phyloP scores from a whole-genome alignment of 371 early-diverging fungal genomes.

The Entomophthora muscae region DNA sequence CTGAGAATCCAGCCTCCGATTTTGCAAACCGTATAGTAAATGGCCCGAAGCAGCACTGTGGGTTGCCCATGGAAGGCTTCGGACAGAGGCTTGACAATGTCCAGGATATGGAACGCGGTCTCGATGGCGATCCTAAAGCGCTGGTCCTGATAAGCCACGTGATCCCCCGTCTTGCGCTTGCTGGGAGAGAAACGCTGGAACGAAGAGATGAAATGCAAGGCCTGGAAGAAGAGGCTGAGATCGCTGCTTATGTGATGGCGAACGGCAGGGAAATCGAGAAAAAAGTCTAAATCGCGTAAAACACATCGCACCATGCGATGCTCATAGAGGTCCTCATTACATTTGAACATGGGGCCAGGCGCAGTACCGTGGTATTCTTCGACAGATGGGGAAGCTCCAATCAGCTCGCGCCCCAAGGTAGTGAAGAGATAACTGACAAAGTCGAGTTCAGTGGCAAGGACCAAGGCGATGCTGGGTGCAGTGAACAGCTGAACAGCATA shows the following conservation, averaged over 20 bases:
- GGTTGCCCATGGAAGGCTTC: not conserved
- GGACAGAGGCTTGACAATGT: not conserved
- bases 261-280: constrained; percentile 12
- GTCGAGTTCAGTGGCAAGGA: constrained; percentile 48
- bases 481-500: constrained; percentile 83
- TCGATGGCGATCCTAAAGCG: not conserved
- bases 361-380: not conserved
- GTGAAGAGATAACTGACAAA: not conserved
- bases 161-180: not conserved
- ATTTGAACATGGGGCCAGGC: not conserved
- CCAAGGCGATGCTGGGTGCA: constrained; percentile 69
- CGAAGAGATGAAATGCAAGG: constrained; percentile 14
- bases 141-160: not conserved
- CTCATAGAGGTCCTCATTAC: constrained; percentile 5
- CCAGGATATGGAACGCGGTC: not conserved
- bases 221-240: not conserved
- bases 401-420: constrained; percentile 3
- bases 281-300: constrained; percentile 8
- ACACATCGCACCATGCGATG: not conserved
- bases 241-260: constrained; percentile 8
- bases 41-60: not conserved
- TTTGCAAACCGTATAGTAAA: not conserved
- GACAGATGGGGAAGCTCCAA: not conserved
- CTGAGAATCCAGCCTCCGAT: not conserved
- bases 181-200: not conserved